These are phyloP conservation scores for Rhytidiadelphus loreus DNA, from an alignment of 225 moss, liverwort and hornwort genomes.

Conservation along the genomic window DNA sequence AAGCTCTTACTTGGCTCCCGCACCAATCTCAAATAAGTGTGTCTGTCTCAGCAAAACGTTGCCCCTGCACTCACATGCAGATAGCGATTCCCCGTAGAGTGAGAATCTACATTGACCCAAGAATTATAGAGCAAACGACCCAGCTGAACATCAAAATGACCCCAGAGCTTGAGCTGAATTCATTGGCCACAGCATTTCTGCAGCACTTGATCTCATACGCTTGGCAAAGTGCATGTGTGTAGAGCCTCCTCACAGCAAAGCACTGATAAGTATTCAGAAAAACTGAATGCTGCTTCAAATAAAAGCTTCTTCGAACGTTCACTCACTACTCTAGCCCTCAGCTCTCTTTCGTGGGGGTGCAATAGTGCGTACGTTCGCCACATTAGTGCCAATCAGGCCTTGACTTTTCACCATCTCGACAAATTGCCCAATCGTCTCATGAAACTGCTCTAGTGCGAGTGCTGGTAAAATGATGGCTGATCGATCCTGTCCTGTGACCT, in stretches of 20 bases:
- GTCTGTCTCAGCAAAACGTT: conserved; percentile 62
- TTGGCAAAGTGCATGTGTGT: conserved; percentile 42
- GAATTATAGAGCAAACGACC: conserved; percentile 30
- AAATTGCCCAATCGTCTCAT: conserved; percentile 61
- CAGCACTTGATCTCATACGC: conserved; percentile 43
- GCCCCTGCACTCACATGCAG: conserved; percentile 67
- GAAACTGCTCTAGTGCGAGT: conserved; percentile 57
- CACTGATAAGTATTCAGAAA: conserved; percentile 33
- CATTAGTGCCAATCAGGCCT: conserved; percentile 41
- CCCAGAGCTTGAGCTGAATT: conserved; percentile 53
- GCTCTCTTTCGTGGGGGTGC: conserved; percentile 68
- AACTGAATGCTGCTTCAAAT: conserved; percentile 26
- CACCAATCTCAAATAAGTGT: conserved; percentile 41
- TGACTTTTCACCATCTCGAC: conserved; percentile 74
- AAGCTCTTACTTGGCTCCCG: conserved; percentile 48
- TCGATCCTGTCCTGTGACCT: conserved; percentile 60
- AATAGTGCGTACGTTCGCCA: conserved; percentile 70
- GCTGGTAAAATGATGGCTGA: conserved; percentile 63
- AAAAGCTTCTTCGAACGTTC: conserved; percentile 15
- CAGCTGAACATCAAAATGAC: conserved; percentile 31
- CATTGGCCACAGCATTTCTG: conserved; percentile 59
- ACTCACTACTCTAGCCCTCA: conserved; percentile 53
- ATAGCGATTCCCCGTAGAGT: conserved; percentile 34
- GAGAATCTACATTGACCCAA: conserved; percentile 25
- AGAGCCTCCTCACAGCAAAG: conserved; percentile 60